These are phyloP conservation scores for Adansonia madagascariensis DNA, from an alignment of 441 rosid species.

Conservation along the genomic window DNA sequence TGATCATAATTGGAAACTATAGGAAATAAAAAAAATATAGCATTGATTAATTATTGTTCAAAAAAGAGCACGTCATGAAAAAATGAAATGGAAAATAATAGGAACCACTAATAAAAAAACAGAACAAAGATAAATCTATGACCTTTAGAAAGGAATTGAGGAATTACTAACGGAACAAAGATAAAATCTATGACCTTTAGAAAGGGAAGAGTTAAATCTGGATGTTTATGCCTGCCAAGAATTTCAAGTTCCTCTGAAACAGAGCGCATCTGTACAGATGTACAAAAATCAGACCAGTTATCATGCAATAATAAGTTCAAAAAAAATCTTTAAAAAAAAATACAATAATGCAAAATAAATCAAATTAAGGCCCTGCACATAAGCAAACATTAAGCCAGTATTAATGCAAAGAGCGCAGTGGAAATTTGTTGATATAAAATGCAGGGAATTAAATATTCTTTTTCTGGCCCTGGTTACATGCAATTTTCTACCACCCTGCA, in stretches of 20 bases:
- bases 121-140: background rate
- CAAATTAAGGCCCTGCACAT: constrained; percentile 6
- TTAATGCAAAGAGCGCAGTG: background rate
- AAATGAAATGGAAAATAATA: background rate
- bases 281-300: constrained; percentile 22
- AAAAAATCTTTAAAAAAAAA: background rate
- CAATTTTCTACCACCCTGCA: background rate
- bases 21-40: background rate
- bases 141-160: background rate
- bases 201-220: constrained; percentile 83
- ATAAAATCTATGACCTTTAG: constrained; percentile 59
- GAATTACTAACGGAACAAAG: background rate
- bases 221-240: constrained; percentile 91
- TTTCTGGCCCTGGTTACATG: background rate
- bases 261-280: constrained; percentile 71
- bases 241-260: constrained; percentile 89
- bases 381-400: background rate
- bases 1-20: background rate
- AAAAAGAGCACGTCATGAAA: background rate
- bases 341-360: background rate
- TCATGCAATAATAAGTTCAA: background rate
- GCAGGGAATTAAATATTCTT: constrained; percentile 3
- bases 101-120: background rate
- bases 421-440: constrained; percentile 7
- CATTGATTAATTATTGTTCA: background rate